Base-by-base conservation (phyloP, 2,329 filamentous ascomycete species). In the Tricladium varicosporioides region DNA sequence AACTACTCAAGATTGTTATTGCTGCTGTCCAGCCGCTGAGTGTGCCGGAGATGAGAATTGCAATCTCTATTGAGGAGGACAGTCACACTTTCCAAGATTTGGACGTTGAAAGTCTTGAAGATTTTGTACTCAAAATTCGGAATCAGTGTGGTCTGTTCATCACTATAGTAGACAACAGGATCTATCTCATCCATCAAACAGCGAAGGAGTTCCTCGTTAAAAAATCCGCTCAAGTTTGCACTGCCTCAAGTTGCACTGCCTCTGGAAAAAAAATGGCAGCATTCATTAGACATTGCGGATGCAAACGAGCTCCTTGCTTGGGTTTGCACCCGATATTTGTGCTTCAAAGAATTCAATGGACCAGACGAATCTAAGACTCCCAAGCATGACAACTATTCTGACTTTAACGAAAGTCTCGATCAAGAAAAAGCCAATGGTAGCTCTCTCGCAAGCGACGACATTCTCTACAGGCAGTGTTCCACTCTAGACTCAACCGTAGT, bases 171-270 rank as follows among this genome's bases (percentile, higher is more conserved):
- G 62, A 73, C 49, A 60, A 54, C 2, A 67, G 59, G 51, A 60
- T 76, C 5, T 75, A 72, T 60, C 61, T 76, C 5, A 60, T 76
- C 43, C 73, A 76, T 33, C 72, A 76, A 58, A 75, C 73, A 1
- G 74, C 71, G 0, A 73, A 64, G 51, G 72, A 74, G 46, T 75
- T 74, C 56, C 54, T 75, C 5, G 14, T 48, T 19, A 5, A n/a
- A 48, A 32, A 48, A 48, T 48, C 32, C 32, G 32, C 32, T 36
- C 32, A 13, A 13, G 7, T 46, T 46, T 46, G 14, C 43, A 16
- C 43, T 46, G 43, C 43, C 43, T 16, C 43, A 46, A 46, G 43
- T 13, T 8, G 32, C 43, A 46, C 43, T n/a, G 43, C 43, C 43
- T n/a, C 43, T 46, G 36, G 32, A 36, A 36, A 36, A 13, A 36